Conservation (phyloP, 2,329 filamentous ascomycete species). For the Gliomastix tumulicola region DNA sequence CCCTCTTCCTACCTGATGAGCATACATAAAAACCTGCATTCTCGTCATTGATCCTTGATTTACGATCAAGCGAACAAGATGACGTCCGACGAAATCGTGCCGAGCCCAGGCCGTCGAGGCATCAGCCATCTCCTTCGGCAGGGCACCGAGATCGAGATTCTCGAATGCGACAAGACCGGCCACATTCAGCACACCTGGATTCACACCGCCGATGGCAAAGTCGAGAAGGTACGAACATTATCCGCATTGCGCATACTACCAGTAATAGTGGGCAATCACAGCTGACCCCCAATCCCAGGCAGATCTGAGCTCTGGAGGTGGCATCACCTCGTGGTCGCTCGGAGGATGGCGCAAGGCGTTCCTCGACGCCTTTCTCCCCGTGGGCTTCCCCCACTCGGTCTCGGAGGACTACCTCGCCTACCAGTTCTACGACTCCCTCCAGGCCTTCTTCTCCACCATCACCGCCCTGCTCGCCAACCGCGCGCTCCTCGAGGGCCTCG, state of each 20-base stretch:
- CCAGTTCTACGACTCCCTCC: slow-evolving; percentile 65
- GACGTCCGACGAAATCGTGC: too few species aligned
- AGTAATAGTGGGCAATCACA: slow-evolving; percentile 10
- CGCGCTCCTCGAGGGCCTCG: slow-evolving; percentile 73
- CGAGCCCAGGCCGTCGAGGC: too few species aligned
- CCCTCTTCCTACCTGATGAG: too few species aligned
- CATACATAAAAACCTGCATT: too few species aligned
- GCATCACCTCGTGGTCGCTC: slow-evolving; percentile 17
- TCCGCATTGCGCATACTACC: too few species aligned
- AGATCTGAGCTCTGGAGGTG: too few species aligned
- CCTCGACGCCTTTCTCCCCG: slow-evolving; percentile 69
- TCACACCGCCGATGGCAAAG: slow-evolving; percentile 15
- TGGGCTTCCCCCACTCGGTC: slow-evolving; percentile 83
- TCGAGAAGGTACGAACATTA: too few species aligned
- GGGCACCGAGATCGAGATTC: slow-evolving; percentile 18
- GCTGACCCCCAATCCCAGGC: not conserved
- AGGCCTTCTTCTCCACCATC: slow-evolving; percentile 80
- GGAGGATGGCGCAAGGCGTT: slow-evolving; percentile 35
- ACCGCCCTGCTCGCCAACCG: slow-evolving; percentile 72
- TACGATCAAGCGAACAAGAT: too few species aligned
- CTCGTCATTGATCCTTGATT: too few species aligned
- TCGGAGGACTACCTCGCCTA: slow-evolving; percentile 77
- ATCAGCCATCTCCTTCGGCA: slow-evolving; percentile 14
- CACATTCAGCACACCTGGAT: slow-evolving; percentile 24
- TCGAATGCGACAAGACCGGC: slow-evolving; percentile 29